These are phyloP conservation scores for Epithele typhae DNA, from an alignment of 768 basidiomycete genomes.

Conservation along the genomic window DNA sequence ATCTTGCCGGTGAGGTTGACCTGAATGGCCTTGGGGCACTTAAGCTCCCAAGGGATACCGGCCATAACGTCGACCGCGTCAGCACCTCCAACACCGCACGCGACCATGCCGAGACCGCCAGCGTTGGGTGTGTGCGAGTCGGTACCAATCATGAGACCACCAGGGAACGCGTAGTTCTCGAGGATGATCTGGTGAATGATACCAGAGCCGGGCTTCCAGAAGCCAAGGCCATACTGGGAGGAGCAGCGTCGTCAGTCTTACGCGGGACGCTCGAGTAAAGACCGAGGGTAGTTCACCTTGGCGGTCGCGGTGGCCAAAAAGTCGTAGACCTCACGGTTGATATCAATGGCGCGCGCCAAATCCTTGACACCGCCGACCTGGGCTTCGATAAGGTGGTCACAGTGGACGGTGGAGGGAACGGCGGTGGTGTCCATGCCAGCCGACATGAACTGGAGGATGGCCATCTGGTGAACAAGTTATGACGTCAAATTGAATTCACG, in stretches of 20 bases:
- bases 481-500: conserved; percentile 24
- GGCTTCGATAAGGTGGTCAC: conserved; percentile 98
- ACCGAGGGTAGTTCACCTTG: conserved; percentile 49
- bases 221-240: conserved; percentile 89
- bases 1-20: conserved; percentile 96
- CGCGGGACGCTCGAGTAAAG: too few species aligned
- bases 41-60: conserved; percentile 96
- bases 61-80: conserved; percentile 99
- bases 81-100: conserved; percentile 98
- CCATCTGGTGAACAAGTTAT: conserved; percentile 67
- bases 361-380: conserved; percentile 93
- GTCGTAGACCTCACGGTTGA: conserved; percentile 99
- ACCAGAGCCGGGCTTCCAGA: conserved; percentile 99
- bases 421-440: conserved; percentile 97
- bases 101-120: conserved; percentile 98
- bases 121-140: conserved; percentile 99
- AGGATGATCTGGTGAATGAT: conserved; percentile 99
- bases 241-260: too few species aligned
- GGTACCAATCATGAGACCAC: conserved; percentile 99
- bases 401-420: conserved; percentile 98
- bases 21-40: conserved; percentile 99
- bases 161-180: conserved; percentile 99
- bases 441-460: conserved; percentile 99
- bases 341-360: conserved; percentile 84
- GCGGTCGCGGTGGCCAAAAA: conserved; percentile 97